phyloP scores from a whole-genome alignment of 73 alveolate genomes.

The Paramecium sonneborni region DNA sequence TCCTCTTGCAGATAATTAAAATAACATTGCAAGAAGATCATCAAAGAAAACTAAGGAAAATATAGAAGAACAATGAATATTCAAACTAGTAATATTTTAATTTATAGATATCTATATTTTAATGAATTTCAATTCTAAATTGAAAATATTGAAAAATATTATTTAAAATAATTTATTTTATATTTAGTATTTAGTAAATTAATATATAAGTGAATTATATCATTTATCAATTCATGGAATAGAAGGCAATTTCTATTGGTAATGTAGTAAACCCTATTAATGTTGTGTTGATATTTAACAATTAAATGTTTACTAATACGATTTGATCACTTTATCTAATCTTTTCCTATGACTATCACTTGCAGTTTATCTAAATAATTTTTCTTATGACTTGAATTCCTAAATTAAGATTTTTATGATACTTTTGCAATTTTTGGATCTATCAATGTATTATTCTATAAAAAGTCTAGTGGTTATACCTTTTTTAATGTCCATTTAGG shows the following conservation, averaged over 20 bases:
- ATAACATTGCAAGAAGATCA: not conserved
- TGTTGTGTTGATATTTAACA: not conserved
- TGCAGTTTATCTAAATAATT: not conserved
- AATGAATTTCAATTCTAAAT: no score
- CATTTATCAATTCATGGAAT: not conserved
- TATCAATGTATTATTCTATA: not conserved
- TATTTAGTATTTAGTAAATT: no score
- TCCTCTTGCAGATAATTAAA: not conserved
- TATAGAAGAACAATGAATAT: not conserved
- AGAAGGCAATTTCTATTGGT: not conserved
- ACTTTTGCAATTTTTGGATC: not conserved
- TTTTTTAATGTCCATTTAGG: not conserved
- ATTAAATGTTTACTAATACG: not conserved
- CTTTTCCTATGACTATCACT: not conserved
- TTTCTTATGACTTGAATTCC: constrained; percentile 2
- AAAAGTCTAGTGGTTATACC: not conserved
- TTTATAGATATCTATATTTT: not conserved
- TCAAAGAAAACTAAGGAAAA: not conserved
- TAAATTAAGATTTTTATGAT: not conserved
- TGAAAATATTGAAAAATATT: no score
- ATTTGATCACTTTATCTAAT: not conserved
- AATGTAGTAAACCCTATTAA: not conserved
- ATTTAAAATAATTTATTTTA: no score
- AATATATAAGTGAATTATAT: not conserved
- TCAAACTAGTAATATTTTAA: not conserved